These are phyloP conservation scores for Spiraea crenata DNA, from an alignment of 331 rosid species.

Conservation along the genomic window DNA sequence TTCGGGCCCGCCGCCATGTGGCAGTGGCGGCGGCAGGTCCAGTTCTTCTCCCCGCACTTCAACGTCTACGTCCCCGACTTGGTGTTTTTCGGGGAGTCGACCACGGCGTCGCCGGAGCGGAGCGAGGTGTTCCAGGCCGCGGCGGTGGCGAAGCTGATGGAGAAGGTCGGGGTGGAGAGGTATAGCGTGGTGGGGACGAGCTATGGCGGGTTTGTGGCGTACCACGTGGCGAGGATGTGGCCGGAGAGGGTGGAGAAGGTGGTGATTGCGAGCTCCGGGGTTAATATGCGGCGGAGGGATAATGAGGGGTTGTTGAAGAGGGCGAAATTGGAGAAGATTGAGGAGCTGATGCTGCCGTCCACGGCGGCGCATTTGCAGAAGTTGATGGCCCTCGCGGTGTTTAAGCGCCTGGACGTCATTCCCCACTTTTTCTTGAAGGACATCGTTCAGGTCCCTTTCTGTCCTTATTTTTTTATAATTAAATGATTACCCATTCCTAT, in stretches of 20 bases:
- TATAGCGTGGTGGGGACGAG: slow-evolving; percentile 73
- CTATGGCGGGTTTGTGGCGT: slow-evolving; percentile 86
- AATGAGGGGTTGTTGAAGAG: slow-evolving; percentile 46
- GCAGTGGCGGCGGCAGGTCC: slow-evolving; percentile 91
- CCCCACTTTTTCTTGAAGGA: slow-evolving; percentile 68
- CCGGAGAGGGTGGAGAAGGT: slow-evolving; percentile 73
- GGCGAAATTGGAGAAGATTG: slow-evolving; percentile 50
- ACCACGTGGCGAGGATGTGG: slow-evolving; percentile 55
- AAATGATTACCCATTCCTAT: too few species aligned
- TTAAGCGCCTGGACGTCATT: slow-evolving; percentile 15
- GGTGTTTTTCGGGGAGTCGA: slow-evolving; percentile 78
- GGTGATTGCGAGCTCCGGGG: slow-evolving; percentile 86
- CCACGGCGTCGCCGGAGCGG: slow-evolving; percentile 47
- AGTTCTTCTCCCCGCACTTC: slow-evolving; percentile 52
- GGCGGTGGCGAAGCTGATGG: slow-evolving; percentile 57
- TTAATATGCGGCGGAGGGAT: slow-evolving; percentile 51
- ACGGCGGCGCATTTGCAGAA: slow-evolving; percentile 52
- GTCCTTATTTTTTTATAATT: too few species aligned
- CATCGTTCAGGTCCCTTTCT: slow-evolving; percentile 43
- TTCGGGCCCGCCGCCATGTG: slow-evolving; percentile 73
- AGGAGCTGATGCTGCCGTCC: slow-evolving; percentile 70
- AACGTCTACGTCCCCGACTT: slow-evolving; percentile 84
- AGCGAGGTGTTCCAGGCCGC: slow-evolving; percentile 67
- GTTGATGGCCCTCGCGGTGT: slow-evolving; percentile 43
- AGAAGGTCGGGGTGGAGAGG: slow-evolving; percentile 40